Base-by-base conservation (phyloP, 345 rosid species). In the Citrus sp. region DNA sequence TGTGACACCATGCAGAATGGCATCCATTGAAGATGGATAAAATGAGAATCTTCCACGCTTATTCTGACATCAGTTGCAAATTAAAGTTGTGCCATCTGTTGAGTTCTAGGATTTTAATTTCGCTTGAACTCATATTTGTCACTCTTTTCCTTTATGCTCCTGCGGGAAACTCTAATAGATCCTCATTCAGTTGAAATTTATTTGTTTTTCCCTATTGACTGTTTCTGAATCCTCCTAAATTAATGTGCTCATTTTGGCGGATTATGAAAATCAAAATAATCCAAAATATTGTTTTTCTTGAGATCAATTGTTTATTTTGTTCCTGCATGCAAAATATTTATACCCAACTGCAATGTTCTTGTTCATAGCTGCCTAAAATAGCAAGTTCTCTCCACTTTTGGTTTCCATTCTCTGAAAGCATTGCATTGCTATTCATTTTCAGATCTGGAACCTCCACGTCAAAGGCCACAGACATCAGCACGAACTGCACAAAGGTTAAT, bases 401-500 rank as follows among this genome's bases (percentile, higher is more conserved):
- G 42, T 55, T 58, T 6, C 58, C 6, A 8, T 62, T 6, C 58
- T 63, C 18, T 27, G 40, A 14, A 5, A 9, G 4, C 28, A 7
- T 7, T 70, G 6, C 37, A 40, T 58, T 58, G 2, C 51, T 58
- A 3, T 81, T 73, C 7, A 35, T 59, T 74, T 72, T 79, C 84
- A 95, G 99, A 94, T 80, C 79, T 94, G 81, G 98, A 96, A 78
- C 98, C 98, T 27, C 98, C 99, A 25, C 83, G 93, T 38, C 90
- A 87, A 75, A 87, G 98, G 85, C 99, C 95, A 21, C 88, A 89
- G 72, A 96, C 98, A 70, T 96, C 99, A 65, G 93, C 95, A 46
- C 89, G 92, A 85, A 92, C 97, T 70, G 98, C 97, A n/a, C 94
- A 91, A 81, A 86, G 98, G 87, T 79, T 96, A 77, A 96, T 96